A percentile compares a stretch with the other conserved stretches of the same genome.
Evolutionary conservation across 768 basidiomycete genomes (phyloP).

Genomic region (Phaeolepiota aurea): DNA sequence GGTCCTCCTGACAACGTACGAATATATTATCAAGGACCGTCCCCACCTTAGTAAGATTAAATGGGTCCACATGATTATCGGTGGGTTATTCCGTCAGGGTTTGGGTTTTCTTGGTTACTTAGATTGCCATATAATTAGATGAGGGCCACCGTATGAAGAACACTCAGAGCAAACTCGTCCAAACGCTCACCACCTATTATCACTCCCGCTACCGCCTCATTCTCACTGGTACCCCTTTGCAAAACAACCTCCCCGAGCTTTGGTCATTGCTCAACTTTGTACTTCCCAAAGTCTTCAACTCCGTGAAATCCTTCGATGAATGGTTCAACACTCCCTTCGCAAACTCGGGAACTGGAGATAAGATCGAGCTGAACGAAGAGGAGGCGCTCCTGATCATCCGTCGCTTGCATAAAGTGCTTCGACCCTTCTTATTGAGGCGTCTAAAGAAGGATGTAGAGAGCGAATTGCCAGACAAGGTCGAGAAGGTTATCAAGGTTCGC

Average conservation of each 20-base stretch:
- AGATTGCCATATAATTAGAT: constrained; percentile 33
- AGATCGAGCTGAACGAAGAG: constrained; percentile 99
- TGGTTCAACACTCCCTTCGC: constrained; percentile 99
- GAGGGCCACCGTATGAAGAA: constrained; percentile 99
- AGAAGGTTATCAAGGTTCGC: constrained; percentile 94
- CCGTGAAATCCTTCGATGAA: constrained; percentile 97
- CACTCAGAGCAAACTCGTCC: constrained; percentile 78
- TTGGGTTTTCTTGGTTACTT: constrained; percentile 4
- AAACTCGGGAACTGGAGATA: constrained; percentile 94
- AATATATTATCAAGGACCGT: constrained; percentile 98
- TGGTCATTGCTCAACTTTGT: constrained; percentile 96
- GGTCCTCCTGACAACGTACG: constrained; percentile 89
- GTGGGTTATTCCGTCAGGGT: constrained; percentile 26
- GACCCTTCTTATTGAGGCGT: constrained; percentile 87
- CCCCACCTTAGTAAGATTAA: constrained; percentile 82
- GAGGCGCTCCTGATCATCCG: constrained; percentile 96
- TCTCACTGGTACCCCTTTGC: constrained; percentile 90
- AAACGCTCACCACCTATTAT: constrained; percentile 88
- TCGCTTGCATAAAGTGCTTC: constrained; percentile 90
- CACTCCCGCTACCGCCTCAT: constrained; percentile 91
- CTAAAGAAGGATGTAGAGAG: constrained; percentile 96
- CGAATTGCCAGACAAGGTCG: constrained; percentile 93
- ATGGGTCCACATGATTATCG: constrained; percentile 98
- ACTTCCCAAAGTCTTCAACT: constrained; percentile 94
- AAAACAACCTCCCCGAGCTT: constrained; percentile 94